Base-by-base conservation (phyloP, 768 basidiomycete species). In the Naganishia antarctica region DNA sequence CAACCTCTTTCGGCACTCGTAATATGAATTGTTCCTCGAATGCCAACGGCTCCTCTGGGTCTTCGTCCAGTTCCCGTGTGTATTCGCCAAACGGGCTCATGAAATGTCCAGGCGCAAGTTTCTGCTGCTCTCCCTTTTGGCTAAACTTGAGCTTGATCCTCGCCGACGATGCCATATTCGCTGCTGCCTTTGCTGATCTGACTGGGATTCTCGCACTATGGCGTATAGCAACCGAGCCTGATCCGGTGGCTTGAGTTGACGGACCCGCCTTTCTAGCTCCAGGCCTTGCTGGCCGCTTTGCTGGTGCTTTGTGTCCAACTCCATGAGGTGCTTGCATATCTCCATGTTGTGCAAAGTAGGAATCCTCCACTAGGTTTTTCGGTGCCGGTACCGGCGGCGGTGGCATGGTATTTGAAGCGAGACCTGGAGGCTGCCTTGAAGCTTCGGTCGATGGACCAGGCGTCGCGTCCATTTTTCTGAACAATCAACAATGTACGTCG, bases 11-110 rank as follows among this genome's bases (percentile, higher is more conserved):
- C 0, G 90, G 90, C 82, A 98, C 85, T 29, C 93, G 79, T 32
- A 99, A 80, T 61, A 99, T 86, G 73, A 98, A 98, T 72, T 97
- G 93, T 78, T 99, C 96, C 78, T 99, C 96, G 70, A 98, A 96
- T 16, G 87, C 86, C 64, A 98, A 78, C 63, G 96, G 93, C 64
- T 82, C 81, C 64, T 96, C 92, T 48, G 92, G 90, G 71, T 97
- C 91, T 53, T 90, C 92, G 76, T 98, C 94, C 59, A 97, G 80
- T 74, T 97, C 94, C 45, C 92, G 82, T 79, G 97, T 93, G 76
- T 92, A 97, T 13, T 87, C 83, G 7, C 94, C 94, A 61, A 93
- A 79, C 76, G 92, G 93, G 32, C 87, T 89, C 84, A 85, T 88
- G 12, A 63, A 46, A 28, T 60, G 59, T 15, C 44, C 43, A 0